phyloP scores from a whole-genome alignment of 306 rosid species.

The Arachis hypogaea region DNA sequence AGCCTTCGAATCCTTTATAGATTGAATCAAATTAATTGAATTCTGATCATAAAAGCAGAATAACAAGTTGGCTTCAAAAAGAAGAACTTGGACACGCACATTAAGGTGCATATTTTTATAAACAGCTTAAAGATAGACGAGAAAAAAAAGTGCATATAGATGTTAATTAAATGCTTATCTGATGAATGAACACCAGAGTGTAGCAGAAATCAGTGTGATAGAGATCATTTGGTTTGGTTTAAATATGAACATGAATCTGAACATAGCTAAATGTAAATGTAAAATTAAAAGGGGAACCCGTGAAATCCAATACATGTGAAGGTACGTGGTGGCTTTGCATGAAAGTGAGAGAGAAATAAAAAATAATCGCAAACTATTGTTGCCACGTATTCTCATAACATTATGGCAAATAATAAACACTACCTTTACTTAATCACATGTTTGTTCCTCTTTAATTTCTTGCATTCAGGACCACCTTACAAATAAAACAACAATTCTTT shows the following conservation, averaged over 20 bases:
- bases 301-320: constrained; percentile 45
- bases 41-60: too few species aligned
- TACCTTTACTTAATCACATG: constrained; percentile 43
- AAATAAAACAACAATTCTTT: not conserved
- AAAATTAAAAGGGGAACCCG: constrained; percentile 39
- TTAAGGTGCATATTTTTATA: constrained; percentile 22
- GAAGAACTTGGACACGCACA: not conserved
- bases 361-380: too few species aligned
- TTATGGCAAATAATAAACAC: constrained; percentile 29
- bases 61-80: too few species aligned
- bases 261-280: constrained; percentile 32
- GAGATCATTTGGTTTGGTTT: not conserved
- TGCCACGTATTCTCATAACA: not conserved
- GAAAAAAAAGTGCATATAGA: not conserved
- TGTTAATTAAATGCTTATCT: not conserved
- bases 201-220: constrained; percentile 2
- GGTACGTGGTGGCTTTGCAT: constrained; percentile 22
- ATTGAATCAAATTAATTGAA: too few species aligned
- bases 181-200: not conserved
- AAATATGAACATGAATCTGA: not conserved
- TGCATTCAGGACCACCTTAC: constrained; percentile 28
- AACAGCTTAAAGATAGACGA: not conserved
- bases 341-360: constrained; percentile 33
- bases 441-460: constrained; percentile 28
- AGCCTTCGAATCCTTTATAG: too few species aligned